phyloP scores from a whole-genome alignment of 495 filamentous ascomycete species.

The Daldinia vernicosa region DNA sequence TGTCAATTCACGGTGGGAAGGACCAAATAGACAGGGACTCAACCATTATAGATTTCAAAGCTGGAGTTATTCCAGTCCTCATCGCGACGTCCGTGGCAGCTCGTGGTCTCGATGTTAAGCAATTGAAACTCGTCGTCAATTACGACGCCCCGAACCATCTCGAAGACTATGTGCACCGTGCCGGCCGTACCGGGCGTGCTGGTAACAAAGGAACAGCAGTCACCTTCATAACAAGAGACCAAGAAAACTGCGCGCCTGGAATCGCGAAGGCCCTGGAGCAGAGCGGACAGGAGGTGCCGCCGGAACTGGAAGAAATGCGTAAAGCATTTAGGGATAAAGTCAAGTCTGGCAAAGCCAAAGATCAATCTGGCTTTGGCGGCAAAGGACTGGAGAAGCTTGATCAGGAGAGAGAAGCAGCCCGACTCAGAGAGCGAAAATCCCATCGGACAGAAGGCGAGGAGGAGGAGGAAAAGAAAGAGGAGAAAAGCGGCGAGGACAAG shows the following conservation, averaged over 20 bases:
- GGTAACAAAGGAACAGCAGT: conserved; percentile 95
- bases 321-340: conserved; percentile 86
- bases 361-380: conserved; percentile 88
- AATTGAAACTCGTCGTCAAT: conserved; percentile 95
- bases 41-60: conserved; percentile 94
- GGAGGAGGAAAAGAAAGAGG: conserved; percentile 85
- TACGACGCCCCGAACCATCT: conserved; percentile 96
- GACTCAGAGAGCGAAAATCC: conserved; percentile 82
- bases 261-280: conserved; percentile 94
- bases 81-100: conserved; percentile 97
- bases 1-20: conserved; percentile 96
- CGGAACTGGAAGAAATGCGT: conserved; percentile 66
- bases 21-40: conserved; percentile 96
- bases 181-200: conserved; percentile 92
- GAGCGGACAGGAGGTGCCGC: conserved; percentile 83
- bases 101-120: conserved; percentile 94
- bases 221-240: conserved; percentile 90
- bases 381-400: conserved; percentile 93
- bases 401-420: conserved; percentile 85
- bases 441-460: conserved; percentile 91
- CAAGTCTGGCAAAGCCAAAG: conserved; percentile 89
- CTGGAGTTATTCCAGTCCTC: conserved; percentile 85
- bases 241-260: conserved; percentile 88
- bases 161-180: conserved; percentile 98
- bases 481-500: conserved; percentile 65